Evolutionary conservation across 1,284 basidiomycete genomes (phyloP).

Genomic region (Boletellus sp.): DNA sequence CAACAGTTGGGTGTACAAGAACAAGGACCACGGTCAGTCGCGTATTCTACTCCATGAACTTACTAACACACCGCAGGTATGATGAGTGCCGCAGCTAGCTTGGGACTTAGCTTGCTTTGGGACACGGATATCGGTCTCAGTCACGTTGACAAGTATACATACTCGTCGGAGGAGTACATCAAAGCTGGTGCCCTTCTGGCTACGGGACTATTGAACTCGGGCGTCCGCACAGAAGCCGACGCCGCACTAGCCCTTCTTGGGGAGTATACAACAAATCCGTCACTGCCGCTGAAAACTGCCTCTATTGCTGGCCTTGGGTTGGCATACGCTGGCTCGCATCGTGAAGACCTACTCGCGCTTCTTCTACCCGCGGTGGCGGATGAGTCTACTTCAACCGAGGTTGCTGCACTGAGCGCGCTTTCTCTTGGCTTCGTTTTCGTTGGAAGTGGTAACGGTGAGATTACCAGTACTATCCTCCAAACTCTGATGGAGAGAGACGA

Average conservation of each 20-base stretch:
- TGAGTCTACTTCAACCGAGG: conserved; percentile 83
- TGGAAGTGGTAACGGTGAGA: conserved; percentile 93
- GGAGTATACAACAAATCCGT: conserved; percentile 90
- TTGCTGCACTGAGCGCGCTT: conserved; percentile 82
- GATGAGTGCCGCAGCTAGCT: conserved; percentile 93
- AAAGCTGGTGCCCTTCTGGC: conserved; percentile 97
- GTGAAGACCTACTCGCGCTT: conserved; percentile 79
- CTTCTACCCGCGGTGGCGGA: conserved; percentile 83
- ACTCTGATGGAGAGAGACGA: conserved; percentile 88
- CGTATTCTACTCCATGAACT: not conserved
- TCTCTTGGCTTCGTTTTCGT: conserved; percentile 95
- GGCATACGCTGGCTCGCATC: conserved; percentile 91
- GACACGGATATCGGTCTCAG: conserved; percentile 93
- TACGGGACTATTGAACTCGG: conserved; percentile 89
- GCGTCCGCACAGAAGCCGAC: conserved; percentile 91
- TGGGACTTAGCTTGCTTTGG: conserved; percentile 94
- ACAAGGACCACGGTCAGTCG: conserved; percentile 88
- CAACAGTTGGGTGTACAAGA: conserved; percentile 99
- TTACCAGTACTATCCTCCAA: conserved; percentile 87
- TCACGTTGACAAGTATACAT: conserved; percentile 98
- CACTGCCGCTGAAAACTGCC: conserved; percentile 78
- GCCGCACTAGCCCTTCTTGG: conserved; percentile 88
- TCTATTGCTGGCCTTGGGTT: conserved; percentile 91
- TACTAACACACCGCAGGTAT: conserved; percentile 57
- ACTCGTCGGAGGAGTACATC: conserved; percentile 94